A percentile compares a stretch with the other conserved stretches of the same genome.
phyloP scores from a whole-genome alignment of 495 filamentous ascomycete genomes.

The Daldinia concentrica region DNA sequence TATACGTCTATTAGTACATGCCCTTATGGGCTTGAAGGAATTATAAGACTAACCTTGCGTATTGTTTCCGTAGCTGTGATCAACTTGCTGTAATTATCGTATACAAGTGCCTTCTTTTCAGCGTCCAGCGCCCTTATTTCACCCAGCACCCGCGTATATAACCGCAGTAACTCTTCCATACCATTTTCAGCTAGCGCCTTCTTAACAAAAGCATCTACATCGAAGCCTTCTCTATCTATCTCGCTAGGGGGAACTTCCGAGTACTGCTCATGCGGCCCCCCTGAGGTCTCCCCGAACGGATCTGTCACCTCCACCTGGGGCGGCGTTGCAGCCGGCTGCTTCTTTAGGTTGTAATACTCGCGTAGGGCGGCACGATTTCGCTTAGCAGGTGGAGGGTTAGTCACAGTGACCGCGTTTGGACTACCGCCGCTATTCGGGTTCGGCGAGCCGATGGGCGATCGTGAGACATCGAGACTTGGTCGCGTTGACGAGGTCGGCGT shows the following conservation, averaged over 20 bases:
- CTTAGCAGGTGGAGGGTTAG: slow-evolving; percentile 52
- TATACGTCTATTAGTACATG: slow-evolving; percentile 12
- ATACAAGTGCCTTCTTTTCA: slow-evolving; percentile 95
- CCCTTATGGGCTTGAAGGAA: too few species aligned
- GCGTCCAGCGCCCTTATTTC: slow-evolving; percentile 92
- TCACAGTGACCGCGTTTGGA: slow-evolving; percentile 58
- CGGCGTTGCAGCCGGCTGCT: slow-evolving; percentile 42
- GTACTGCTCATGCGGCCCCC: slow-evolving; percentile 36
- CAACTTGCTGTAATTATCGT: slow-evolving; percentile 97
- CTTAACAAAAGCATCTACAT: slow-evolving; percentile 67
- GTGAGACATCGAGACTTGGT: slow-evolving; percentile 74
- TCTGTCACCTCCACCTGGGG: slow-evolving; percentile 56
- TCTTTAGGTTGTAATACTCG: slow-evolving; percentile 91
- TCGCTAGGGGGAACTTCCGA: slow-evolving; percentile 55
- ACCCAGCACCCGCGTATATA: slow-evolving; percentile 70
- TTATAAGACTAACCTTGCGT: slow-evolving; percentile 62
- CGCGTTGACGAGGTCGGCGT: slow-evolving; percentile 76
- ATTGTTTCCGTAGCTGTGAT: slow-evolving; percentile 97
- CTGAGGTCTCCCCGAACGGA: slow-evolving; percentile 36
- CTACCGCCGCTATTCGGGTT: slow-evolving; percentile 57
- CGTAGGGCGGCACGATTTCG: slow-evolving; percentile 80
- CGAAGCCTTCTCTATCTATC: slow-evolving; percentile 67
- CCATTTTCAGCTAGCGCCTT: slow-evolving; percentile 70
- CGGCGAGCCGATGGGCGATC: slow-evolving; percentile 61
- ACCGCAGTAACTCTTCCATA: slow-evolving; percentile 69